Percentiles rank a stretch among this genome's conserved stretches.
These are phyloP conservation scores for Backusella macrospora DNA, from an alignment of 192 early-diverging fungal genomes.

Conservation along the genomic window DNA sequence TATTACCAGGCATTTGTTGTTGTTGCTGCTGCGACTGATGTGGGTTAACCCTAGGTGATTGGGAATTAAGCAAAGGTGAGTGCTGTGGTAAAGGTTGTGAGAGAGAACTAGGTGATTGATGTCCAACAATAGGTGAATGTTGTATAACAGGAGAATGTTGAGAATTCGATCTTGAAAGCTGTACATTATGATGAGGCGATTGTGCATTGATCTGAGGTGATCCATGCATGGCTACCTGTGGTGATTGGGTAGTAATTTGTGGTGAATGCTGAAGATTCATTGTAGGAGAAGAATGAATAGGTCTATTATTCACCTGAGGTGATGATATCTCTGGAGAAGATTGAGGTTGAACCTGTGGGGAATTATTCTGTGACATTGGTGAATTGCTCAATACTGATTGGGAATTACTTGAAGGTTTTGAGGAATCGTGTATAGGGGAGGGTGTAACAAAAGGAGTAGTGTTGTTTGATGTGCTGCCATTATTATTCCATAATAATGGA, in stretches of 20 bases:
- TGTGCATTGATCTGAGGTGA: constrained; percentile 10
- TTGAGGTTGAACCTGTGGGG: constrained; percentile 4
- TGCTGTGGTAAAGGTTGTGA: constrained; percentile 12
- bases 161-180: neutral
- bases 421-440: neutral
- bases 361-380: constrained; percentile 5
- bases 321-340: neutral
- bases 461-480: neutral
- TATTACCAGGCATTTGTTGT: neutral
- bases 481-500: constrained; percentile 6
- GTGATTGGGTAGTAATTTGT: neutral
- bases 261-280: constrained; percentile 9
- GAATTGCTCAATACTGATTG: constrained; percentile 11
- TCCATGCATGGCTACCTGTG: neutral
- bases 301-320: neutral
- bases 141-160: neutral
- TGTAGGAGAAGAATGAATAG: neutral
- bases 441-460: constrained; percentile 5
- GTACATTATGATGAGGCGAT: neutral
- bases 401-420: constrained; percentile 7
- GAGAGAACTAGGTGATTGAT: neutral
- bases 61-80: neutral
- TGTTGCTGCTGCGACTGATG: neutral
- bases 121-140: neutral
- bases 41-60: neutral